Evolutionary conservation across 129 eudicot species (phyloP).

Genomic region (Saussurea involucrata): DNA sequence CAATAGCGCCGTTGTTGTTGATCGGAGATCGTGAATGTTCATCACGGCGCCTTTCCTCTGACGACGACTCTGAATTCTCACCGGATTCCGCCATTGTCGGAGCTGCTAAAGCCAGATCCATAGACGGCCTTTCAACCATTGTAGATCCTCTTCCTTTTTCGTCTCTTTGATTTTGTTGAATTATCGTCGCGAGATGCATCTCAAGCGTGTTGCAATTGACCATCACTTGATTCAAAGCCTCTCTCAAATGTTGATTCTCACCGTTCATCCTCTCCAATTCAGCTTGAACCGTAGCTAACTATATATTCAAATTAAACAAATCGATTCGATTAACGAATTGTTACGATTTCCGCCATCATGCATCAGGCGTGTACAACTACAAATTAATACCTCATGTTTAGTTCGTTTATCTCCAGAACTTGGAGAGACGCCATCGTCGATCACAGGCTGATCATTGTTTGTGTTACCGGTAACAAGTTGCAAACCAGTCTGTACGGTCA

Average conservation of each 20-base stretch:
- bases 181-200: slow-evolving; percentile 43
- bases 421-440: slow-evolving; percentile 44
- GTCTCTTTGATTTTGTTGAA: slow-evolving; percentile 30
- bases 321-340: neutral
- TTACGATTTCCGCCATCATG: neutral
- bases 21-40: slow-evolving; percentile 19
- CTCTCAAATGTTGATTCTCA: slow-evolving; percentile 51
- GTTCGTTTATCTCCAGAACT: slow-evolving; percentile 38
- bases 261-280: slow-evolving; percentile 38
- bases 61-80: slow-evolving; percentile 38
- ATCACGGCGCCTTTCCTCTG: slow-evolving; percentile 30
- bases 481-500: slow-evolving; percentile 55
- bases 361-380: neutral
- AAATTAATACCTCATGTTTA: slow-evolving; percentile 45
- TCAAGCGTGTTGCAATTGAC: slow-evolving; percentile 48
- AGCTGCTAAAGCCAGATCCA: slow-evolving; percentile 46
- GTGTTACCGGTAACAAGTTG: slow-evolving; percentile 57
- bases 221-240: slow-evolving; percentile 40
- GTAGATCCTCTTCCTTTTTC: slow-evolving; percentile 11
- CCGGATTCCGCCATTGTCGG: slow-evolving; percentile 9
- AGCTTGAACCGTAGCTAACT: slow-evolving; percentile 45
- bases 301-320: neutral
- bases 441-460: slow-evolving; percentile 52
- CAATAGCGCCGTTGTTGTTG: slow-evolving; percentile 2
- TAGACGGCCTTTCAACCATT: slow-evolving; percentile 31